phyloP scores from a whole-genome alignment of 225 moss, liverwort and hornwort genomes.

The Pseudoscleropodium purum region DNA sequence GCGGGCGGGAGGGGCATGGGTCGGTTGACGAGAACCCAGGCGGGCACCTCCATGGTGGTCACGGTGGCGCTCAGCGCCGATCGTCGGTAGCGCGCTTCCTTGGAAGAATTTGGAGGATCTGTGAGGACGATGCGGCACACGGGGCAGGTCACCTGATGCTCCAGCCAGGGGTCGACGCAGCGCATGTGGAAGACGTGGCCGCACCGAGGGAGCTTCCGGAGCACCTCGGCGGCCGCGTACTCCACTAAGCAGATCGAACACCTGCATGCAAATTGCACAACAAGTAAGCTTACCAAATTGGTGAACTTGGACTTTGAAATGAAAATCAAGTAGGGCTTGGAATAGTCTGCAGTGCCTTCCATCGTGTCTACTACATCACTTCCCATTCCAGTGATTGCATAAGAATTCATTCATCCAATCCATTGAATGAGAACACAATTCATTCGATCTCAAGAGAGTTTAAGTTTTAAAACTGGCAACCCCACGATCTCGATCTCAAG shows the following conservation, averaged over 20 bases:
- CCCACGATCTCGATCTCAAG: not conserved
- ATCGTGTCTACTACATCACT: not conserved
- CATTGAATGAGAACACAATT: not conserved
- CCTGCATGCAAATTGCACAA: not conserved
- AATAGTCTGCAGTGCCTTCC: not conserved
- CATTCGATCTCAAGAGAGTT: not conserved
- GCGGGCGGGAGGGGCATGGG: slow-evolving; percentile 45
- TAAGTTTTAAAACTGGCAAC: not conserved
- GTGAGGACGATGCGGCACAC: slow-evolving; percentile 49
- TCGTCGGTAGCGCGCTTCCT: not conserved
- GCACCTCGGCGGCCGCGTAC: slow-evolving; percentile 24
- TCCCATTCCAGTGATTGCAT: not conserved
- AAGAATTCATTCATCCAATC: not conserved
- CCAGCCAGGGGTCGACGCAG: slow-evolving; percentile 52
- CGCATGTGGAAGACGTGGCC: slow-evolving; percentile 45
- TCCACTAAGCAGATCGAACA: slow-evolving; percentile 49
- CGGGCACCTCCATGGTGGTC: slow-evolving; percentile 10
- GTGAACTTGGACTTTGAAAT: not conserved
- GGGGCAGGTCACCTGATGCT: slow-evolving; percentile 42
- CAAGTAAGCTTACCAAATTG: not conserved
- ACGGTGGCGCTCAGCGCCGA: not conserved
- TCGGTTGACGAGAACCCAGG: slow-evolving; percentile 52
- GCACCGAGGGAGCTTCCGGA: slow-evolving; percentile 39
- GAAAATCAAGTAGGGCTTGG: not conserved
- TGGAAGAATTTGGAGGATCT: not conserved